phyloP scores from a whole-genome alignment of 2,329 filamentous ascomycete species.

The Aspergillus latus region DNA sequence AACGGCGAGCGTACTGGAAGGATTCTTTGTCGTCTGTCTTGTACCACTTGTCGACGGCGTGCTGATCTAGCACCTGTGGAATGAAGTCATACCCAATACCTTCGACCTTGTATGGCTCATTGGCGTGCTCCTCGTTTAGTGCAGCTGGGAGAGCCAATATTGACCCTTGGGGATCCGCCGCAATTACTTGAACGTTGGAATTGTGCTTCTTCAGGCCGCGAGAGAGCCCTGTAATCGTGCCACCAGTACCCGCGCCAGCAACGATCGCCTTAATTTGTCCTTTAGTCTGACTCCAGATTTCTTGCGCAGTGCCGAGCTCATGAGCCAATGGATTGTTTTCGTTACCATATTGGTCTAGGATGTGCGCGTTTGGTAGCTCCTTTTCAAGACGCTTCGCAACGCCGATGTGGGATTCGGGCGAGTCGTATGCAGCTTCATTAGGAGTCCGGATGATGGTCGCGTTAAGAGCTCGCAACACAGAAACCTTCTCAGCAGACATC shows the following conservation, averaged over 20 bases:
- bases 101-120: constrained; percentile 94
- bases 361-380: constrained; percentile 95
- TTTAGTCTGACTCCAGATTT: constrained; percentile 89
- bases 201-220: constrained; percentile 86
- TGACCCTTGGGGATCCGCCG: constrained; percentile 88
- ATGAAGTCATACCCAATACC: constrained; percentile 99
- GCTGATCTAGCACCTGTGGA: constrained; percentile 83
- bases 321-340: constrained; percentile 88
- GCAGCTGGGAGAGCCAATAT: constrained; percentile 79
- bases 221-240: constrained; percentile 88
- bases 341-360: constrained; percentile 95
- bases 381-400: constrained; percentile 87
- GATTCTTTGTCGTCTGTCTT: constrained; percentile 94
- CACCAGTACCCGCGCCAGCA: constrained; percentile 91
- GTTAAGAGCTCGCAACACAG: constrained; percentile 86
- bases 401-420: constrained; percentile 93
- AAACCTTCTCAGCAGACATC: constrained; percentile 98
- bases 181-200: constrained; percentile 78
- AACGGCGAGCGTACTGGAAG: constrained; percentile 81
- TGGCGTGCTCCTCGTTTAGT: constrained; percentile 76
- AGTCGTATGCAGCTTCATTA: constrained; percentile 91
- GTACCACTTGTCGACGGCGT: constrained; percentile 88
- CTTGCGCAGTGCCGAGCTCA: constrained; percentile 90
- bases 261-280: constrained; percentile 81
- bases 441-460: constrained; percentile 98